Percentiles rank a stretch among this genome's conserved stretches.
Evolutionary conservation across 768 basidiomycete genomes (phyloP).

Genomic region (Tulasnella sp.): DNA sequence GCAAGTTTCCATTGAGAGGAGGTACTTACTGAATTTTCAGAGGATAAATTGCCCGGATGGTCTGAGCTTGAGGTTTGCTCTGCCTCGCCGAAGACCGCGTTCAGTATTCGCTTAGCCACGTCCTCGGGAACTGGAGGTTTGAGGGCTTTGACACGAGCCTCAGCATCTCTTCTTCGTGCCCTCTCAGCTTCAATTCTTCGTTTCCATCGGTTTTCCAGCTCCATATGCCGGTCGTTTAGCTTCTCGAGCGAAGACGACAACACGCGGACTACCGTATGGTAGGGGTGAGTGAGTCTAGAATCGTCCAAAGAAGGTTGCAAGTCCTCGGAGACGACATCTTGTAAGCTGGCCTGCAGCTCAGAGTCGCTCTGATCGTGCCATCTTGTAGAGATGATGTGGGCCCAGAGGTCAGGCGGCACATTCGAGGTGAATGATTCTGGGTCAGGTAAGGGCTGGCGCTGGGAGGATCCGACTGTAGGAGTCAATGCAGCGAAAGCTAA

Average conservation of each 20-base stretch:
- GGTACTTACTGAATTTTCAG: background rate
- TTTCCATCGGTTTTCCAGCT: slow-evolving; percentile 57
- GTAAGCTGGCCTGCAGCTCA: slow-evolving; percentile 47
- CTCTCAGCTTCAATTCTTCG: slow-evolving; percentile 58
- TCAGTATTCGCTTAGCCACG: background rate
- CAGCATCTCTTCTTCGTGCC: slow-evolving; percentile 37
- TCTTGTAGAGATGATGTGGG: slow-evolving; percentile 54
- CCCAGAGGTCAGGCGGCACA: background rate
- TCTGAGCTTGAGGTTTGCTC: slow-evolving; percentile 19
- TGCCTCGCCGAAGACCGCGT: slow-evolving; percentile 46
- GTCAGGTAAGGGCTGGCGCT: background rate
- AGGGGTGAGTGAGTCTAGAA: slow-evolving; percentile 36
- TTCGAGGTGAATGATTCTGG: background rate
- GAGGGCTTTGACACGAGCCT: slow-evolving; percentile 6
- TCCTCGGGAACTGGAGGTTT: slow-evolving; percentile 12
- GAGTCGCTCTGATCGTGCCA: slow-evolving; percentile 81
- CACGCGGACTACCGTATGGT: slow-evolving; percentile 62
- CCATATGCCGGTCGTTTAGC: slow-evolving; percentile 49
- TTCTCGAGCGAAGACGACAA: slow-evolving; percentile 64
- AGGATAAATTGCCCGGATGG: background rate
- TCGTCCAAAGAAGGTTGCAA: background rate
- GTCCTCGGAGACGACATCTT: slow-evolving; percentile 15
- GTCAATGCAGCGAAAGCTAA: background rate
- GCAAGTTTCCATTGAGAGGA: background rate
- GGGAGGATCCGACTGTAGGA: slow-evolving; percentile 6